Percentiles rank a stretch among this genome's conserved stretches.
phyloP scores from a whole-genome alignment of 2,329 filamentous ascomycete genomes.

The Verticillium isaacii region DNA sequence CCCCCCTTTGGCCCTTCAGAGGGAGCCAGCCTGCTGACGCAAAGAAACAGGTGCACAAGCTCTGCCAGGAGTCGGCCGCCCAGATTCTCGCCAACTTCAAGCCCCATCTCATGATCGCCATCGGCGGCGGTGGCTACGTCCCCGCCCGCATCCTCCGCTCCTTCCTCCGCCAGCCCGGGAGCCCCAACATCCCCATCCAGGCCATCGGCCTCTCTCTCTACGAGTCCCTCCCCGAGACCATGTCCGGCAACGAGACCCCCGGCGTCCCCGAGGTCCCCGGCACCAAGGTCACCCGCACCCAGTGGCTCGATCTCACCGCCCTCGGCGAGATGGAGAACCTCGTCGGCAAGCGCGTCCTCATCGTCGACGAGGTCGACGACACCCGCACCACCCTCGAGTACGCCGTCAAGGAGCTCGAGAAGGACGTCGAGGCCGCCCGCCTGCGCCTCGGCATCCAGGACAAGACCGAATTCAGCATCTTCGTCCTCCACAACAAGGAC shows the following conservation, averaged over 20 bases:
- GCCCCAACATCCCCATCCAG: conserved; percentile 96
- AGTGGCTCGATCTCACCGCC: conserved; percentile 91
- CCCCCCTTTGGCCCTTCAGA: not conserved
- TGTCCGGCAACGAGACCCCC: conserved; percentile 43
- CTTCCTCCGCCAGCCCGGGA: conserved; percentile 85
- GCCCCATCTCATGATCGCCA: conserved; percentile 96
- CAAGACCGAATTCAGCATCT: conserved; percentile 87
- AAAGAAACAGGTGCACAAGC: conserved; percentile 77
- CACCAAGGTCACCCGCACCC: conserved; percentile 93
- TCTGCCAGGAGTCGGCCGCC: conserved; percentile 82
- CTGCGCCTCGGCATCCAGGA: conserved; percentile 62
- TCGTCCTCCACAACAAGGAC: conserved; percentile 98
- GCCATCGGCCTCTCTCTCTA: conserved; percentile 97
- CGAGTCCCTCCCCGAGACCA: conserved; percentile 65
- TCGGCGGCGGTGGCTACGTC: conserved; percentile 95
- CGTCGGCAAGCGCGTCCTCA: conserved; percentile 85
- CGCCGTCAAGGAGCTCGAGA: conserved; percentile 86
- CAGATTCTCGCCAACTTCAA: conserved; percentile 80
- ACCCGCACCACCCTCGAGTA: conserved; percentile 93
- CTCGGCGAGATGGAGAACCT: conserved; percentile 81
- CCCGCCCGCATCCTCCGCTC: conserved; percentile 95
- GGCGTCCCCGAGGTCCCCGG: conserved; percentile 69
- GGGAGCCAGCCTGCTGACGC: not conserved
- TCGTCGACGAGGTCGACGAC: conserved; percentile 94
- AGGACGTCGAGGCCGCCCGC: conserved; percentile 83